Conservation (phyloP, 495 filamentous ascomycete genomes). For the Penicillium fimorum region DNA sequence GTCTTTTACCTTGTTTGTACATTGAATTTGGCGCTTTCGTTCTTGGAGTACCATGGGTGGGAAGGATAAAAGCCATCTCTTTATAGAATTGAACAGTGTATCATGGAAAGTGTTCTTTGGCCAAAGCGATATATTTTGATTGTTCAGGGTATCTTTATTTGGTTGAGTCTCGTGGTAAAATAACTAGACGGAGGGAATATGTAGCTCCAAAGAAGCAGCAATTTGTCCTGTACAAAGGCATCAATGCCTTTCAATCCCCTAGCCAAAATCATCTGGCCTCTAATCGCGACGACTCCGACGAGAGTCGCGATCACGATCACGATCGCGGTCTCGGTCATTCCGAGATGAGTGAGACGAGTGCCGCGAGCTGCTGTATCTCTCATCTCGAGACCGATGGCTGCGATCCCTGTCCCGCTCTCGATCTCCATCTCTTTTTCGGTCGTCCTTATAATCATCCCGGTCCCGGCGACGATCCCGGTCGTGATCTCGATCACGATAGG, state of each 20-base stretch:
- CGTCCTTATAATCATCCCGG: constrained; percentile 28
- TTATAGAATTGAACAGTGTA: constrained; percentile 26
- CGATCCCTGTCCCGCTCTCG: constrained; percentile 33
- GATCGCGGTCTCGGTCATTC: constrained; percentile 34
- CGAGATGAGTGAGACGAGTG: constrained; percentile 36
- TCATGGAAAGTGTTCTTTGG: not conserved
- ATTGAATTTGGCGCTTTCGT: constrained; percentile 31
- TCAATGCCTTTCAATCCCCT: not conserved
- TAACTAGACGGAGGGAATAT: not conserved
- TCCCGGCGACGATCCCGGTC: constrained; percentile 30
- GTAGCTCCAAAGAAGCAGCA: not conserved
- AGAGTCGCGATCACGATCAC: constrained; percentile 34
- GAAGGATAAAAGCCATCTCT: constrained; percentile 31
- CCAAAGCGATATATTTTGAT: not conserved
- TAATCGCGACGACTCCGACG: constrained; percentile 36
- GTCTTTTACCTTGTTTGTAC: constrained; percentile 24
- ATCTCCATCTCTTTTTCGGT: constrained; percentile 38
- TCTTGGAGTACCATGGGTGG: constrained; percentile 28
- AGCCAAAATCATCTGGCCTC: not conserved
- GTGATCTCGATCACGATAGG: constrained; percentile 33
- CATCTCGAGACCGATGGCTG: constrained; percentile 32
- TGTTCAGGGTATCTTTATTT: constrained; percentile 27
- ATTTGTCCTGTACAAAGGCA: constrained; percentile 13
- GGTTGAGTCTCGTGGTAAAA: not conserved
- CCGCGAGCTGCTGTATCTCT: constrained; percentile 35